Conservation (phyloP, 108 stramenopile genomes). For the Skeletonema tropicum region DNA sequence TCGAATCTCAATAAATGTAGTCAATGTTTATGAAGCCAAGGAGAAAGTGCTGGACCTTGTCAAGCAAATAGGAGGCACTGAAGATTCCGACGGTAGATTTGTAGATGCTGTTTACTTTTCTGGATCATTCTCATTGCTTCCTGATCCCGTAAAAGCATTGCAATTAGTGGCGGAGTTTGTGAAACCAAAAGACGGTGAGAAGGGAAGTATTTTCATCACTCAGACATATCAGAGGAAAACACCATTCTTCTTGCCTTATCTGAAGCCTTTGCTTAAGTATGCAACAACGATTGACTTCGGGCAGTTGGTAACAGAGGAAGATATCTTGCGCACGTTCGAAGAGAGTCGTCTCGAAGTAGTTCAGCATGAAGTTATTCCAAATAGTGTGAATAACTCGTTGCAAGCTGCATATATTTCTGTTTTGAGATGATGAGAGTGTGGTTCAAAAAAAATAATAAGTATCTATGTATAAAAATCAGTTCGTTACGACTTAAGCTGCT, state of each 20-base stretch:
- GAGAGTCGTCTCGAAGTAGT: conserved; percentile 48
- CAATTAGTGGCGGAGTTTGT: conserved; percentile 39
- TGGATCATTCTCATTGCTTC: conserved; percentile 69
- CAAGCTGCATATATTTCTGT: conserved; percentile 67
- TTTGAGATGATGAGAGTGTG: conserved; percentile 19
- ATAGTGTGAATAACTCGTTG: conserved; percentile 54
- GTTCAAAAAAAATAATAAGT: not conserved
- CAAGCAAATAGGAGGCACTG: conserved; percentile 9
- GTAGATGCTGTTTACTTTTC: conserved; percentile 76
- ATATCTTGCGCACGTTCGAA: conserved; percentile 45
- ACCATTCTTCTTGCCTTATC: conserved; percentile 46
- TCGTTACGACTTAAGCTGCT: conserved; percentile 25
- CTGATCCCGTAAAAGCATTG: conserved; percentile 63
- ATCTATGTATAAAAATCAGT: not conserved
- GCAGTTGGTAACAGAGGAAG: conserved; percentile 51
- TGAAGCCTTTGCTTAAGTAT: conserved; percentile 69
- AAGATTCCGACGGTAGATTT: conserved; percentile 13
- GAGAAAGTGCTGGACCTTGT: conserved; percentile 32
- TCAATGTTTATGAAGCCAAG: conserved; percentile 49
- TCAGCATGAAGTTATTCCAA: conserved; percentile 53
- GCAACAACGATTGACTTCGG: conserved; percentile 81
- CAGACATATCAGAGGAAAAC: conserved; percentile 71
- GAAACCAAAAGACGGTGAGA: conserved; percentile 15
- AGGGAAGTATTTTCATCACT: conserved; percentile 62
- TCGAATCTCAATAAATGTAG: conserved; percentile 44